Evolutionary conservation across 2,329 filamentous ascomycete genomes (phyloP), one percentile per base, ranked within the genome.

Genomic region (Akanthomyces uredinophilus): DNA sequence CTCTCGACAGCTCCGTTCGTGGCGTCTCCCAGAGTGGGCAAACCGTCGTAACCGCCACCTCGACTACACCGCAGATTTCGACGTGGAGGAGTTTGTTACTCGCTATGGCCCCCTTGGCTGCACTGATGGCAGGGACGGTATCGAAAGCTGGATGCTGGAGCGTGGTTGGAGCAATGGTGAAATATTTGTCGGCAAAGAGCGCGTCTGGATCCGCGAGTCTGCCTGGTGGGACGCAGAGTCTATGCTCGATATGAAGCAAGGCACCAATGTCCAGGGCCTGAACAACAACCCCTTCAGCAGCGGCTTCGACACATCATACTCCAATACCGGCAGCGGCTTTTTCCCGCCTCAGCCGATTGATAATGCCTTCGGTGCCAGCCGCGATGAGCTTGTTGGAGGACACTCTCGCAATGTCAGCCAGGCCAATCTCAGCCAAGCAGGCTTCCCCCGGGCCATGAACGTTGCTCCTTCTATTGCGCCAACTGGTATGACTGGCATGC

Each of bases 141-240:
- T 97, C 59, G 92, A 98, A 71, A 96, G 85, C 69, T 99, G 94
- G 92, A 83, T 96, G 63, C 83, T 98, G 55, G 93, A 98, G 75
- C 87, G 95, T 63, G 95, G 95, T 1, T 99, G 95, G 95, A 97
- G 92, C 77, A 99, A 99, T 68, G 95, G 95, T 44, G 95, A 98
- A 76, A 92, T 98, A 2, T 87, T 96, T 5, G 81, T 98, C 37
- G 95, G 95, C 61, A 88, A 87, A 63, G 92, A 98, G 74, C 90
- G 95, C 37, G 87, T 99, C 47, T 99, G 95, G 95, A 93, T 98
- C 80, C 86, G 94, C 55, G 95, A 99, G 75, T 83, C 80, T 62
- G 90, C 93, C 2, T 99, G 95, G 94, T 98, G 94, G 94, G 94
- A 98, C 75, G 94, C 93, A 5, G 95, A 99, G 77, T 91, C 86